phyloP scores from a whole-genome alignment of 1,139 yeast species.

The Pneumocystis murina region DNA sequence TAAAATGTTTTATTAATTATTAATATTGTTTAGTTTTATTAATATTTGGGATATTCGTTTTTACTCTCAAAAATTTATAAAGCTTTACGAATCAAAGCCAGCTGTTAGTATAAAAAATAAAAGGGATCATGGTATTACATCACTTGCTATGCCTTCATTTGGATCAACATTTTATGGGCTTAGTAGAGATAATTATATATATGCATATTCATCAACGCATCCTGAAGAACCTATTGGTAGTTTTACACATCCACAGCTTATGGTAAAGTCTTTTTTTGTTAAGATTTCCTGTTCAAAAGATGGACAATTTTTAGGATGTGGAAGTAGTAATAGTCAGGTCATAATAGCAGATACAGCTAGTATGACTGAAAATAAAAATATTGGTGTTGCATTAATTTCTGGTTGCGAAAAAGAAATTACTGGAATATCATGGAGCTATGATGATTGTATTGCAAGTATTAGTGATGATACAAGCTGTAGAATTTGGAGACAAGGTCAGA shows the following conservation, averaged over 20 bases:
- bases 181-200: not conserved
- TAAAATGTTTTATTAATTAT: not conserved
- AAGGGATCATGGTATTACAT: slow-evolving; percentile 1
- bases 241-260: slow-evolving; percentile 1
- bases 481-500: not conserved
- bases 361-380: not conserved
- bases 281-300: slow-evolving; percentile 1
- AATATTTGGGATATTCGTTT: not conserved
- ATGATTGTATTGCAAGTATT: slow-evolving; percentile 1
- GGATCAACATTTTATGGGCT: slow-evolving; percentile 1
- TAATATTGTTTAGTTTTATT: not conserved
- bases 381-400: not conserved
- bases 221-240: not conserved
- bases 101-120: not conserved
- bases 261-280: not conserved
- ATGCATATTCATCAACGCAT: not conserved
- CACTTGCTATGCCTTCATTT: not conserved
- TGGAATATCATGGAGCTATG: slow-evolving; percentile 1
- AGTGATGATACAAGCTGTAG: slow-evolving; percentile 1
- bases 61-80: not conserved
- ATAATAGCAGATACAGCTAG: not conserved
- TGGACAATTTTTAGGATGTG: not conserved
- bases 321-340: not conserved
- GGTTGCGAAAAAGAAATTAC: not conserved
- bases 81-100: not conserved